Evolutionary conservation across 2,329 filamentous ascomycete species (phyloP).

Genomic region (Rachicladosporium sp.): DNA sequence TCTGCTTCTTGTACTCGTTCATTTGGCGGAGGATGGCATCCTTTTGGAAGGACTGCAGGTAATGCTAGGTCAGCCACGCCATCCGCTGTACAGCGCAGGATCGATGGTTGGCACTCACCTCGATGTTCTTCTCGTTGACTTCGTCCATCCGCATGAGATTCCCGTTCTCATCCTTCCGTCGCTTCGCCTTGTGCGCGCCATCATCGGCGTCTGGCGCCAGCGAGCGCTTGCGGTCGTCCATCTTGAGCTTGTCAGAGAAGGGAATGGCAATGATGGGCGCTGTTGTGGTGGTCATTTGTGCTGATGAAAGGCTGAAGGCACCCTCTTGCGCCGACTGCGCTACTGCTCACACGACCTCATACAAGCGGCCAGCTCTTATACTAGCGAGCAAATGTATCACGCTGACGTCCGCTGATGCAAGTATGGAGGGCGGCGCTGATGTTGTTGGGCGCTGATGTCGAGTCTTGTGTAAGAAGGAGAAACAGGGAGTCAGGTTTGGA

Average conservation of each 20-base stretch:
- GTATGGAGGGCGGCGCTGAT: no score
- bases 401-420: no score
- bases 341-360: conserved; percentile 6
- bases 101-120: conserved; percentile 45
- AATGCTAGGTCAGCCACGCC: not conserved
- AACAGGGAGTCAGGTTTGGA: no score
- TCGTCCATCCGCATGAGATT: conserved; percentile 51
- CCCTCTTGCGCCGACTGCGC: conserved; percentile 3
- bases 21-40: conserved; percentile 95
- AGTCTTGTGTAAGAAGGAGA: no score
- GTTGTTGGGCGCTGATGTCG: no score
- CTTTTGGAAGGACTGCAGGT: conserved; percentile 69
- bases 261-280: conserved; percentile 47
- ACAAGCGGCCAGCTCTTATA: no score
- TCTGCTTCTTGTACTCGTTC: conserved; percentile 93
- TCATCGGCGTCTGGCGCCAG: conserved; percentile 70
- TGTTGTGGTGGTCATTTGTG: conserved; percentile 17
- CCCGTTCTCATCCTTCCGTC: conserved; percentile 69
- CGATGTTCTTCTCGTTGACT: conserved; percentile 59
- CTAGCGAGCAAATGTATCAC: no score
- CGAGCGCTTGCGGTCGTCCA: conserved; percentile 99
- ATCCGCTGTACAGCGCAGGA: conserved; percentile 2
- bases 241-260: conserved; percentile 74
- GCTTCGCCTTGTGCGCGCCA: conserved; percentile 77
- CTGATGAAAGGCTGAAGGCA: conserved; percentile 2